Evolutionary conservation across 2,329 filamentous ascomycete species (phyloP), one percentile per base, ranked within the genome.

Genomic region (Arthroderma uncinatum): DNA sequence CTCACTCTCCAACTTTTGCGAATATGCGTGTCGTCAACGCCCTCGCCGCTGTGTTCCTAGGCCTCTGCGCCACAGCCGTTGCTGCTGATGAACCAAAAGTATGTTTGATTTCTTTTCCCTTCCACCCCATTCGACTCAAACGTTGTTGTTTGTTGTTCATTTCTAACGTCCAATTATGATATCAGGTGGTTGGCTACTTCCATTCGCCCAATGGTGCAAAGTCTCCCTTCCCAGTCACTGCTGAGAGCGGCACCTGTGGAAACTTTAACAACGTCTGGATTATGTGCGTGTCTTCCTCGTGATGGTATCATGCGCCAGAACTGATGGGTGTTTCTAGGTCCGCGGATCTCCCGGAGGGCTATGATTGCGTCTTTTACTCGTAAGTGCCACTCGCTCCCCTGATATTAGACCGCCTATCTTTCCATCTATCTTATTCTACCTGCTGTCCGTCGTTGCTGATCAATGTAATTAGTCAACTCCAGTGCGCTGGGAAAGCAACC

Each of bases 21-120:
- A 48, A 12, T 10, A 48, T 48, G 44, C 44, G 23, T 30, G 21
- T 48, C 25, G 12, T 16, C 44, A 48, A 21, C 23, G 21, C 44
- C 12, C 12, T 48, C 9, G 44, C 21, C 23, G 44, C 25, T 5
- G 21, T 30, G 10, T 30, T 30, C 10, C 21, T 48, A 5, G 44
- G 44, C 44, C 23, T 48, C 23, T 48, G 44, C 21, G 44, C 44
- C 44, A 48, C 44, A 48, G 44, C 44, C 44, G 44, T 28, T n/a
- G 44, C 23, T 30, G 44, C 10, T 30, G 21, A 48, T n/a, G 25
- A 48, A 9, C 44, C 44, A 48, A 30, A 48, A n/a, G 44, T 30
- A 48, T 9, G 39, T 19, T 7, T 34, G 33, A 34, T 12, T 6
- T 34, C 33, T 34, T n/a, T n/a, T n/a, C n/a, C n/a, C n/a, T n/a